Base-by-base conservation (phyloP, 2,329 filamentous ascomycete genomes). In the Diaporthe sp. region DNA sequence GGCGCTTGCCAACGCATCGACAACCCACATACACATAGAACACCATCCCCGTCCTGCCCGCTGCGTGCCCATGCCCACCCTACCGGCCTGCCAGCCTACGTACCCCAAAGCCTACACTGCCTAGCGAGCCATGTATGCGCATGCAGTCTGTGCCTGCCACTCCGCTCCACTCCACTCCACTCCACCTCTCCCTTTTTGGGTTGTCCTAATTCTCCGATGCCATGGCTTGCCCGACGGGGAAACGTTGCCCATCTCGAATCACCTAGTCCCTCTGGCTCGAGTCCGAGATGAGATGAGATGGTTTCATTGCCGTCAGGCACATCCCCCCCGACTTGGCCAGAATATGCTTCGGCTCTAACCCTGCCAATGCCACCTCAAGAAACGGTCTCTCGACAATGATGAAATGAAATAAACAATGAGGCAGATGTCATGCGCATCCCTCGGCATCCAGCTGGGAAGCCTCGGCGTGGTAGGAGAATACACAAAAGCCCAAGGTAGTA, bases 1-100 rank as follows among this genome's bases (percentile, higher is more conserved):
- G 71, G 71, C 71, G 71, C 71, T 73, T 73, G 71, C 71, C 71
- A 73, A 55, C 71, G 58, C 71, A 73, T 73, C 71, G 42, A 55
- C 71, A 69, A 62, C 71, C 71, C 71, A 73, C 58, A n/a, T 34
- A 59, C 57, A 49, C 57, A 61, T 25, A 37, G 31, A 53, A 25
- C 69, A 42, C 28, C 55, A 25, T 25, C 28, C 39, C 39, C 69
- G 46, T 49, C 39, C 68, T 37, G 25, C 53, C 28, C 17, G 15
- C 37, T 12, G 28, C 55, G 49, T 53, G 49, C 55, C 28, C 55
- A 34, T 13, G 31, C 55, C 31, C 37, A 46, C 59, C 59, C 25
- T 42, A 25, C 37, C 37, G 28, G 8, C 42, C 25, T 13, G 10
- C n/a, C 44, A 53, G 8, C 42, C 25, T 13, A 5, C n/a, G 28